Evolutionary conservation across 352 stramenopile species (phyloP).

Genomic region (Phytopythium oedochilum): DNA sequence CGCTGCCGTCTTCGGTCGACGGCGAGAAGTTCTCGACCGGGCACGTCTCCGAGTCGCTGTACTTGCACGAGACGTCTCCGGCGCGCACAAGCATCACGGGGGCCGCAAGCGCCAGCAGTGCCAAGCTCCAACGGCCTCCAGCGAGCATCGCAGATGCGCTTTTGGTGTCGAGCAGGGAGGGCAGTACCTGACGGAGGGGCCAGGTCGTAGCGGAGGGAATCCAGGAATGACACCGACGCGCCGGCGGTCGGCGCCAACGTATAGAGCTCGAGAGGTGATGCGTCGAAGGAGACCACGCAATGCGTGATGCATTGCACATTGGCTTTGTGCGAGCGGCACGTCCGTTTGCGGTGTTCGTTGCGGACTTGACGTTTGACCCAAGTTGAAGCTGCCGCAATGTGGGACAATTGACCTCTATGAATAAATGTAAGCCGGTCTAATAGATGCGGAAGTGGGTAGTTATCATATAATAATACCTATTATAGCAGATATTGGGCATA

Average conservation of each 20-base stretch:
- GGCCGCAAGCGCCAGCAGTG: neutral
- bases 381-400: neutral
- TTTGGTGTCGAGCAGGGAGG: neutral
- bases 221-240: neutral
- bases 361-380: neutral
- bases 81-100: neutral
- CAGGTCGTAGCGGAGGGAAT: neutral
- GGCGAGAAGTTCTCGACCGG: constrained; percentile 20
- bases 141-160: constrained; percentile 2
- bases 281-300: too few relatives aligned
- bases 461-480: neutral
- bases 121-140: neutral
- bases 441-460: too few relatives aligned
- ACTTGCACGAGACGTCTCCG: constrained; percentile 21
- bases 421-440: too few relatives aligned
- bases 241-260: too few relatives aligned
- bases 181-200: neutral
- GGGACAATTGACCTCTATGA: neutral
- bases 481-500: neutral
- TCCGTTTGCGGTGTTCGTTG: neutral
- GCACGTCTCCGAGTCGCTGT: constrained; percentile 23
- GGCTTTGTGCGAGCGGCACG: too few relatives aligned
- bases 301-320: too few relatives aligned
- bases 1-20: constrained; percentile 22
- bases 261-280: too few relatives aligned